Evolutionary conservation across 2,329 filamentous ascomycete species (phyloP), one percentile per base, ranked within the genome.

Genomic region (Fusarium sp.): DNA sequence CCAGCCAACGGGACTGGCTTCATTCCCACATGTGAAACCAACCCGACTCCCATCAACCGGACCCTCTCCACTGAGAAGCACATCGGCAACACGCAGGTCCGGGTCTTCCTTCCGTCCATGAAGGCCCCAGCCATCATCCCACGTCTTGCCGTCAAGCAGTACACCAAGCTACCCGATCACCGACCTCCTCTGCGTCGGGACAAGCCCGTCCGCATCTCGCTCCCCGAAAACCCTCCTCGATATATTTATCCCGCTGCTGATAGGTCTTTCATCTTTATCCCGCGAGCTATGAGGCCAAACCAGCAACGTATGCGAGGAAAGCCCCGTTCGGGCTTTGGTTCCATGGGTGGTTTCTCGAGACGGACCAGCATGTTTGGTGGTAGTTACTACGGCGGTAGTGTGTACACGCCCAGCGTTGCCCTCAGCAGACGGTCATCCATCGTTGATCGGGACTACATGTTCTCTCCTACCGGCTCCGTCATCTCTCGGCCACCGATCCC

Each of bases 231-330:
- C 72, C 87, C 91, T 14, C 93, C 94, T 38, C 91, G 93, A 72
- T 98, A 98, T 82, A 95, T 98, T 70, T 98, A 96, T 83, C 96
- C 96, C 7, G 93, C 95, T 3, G 88, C 90, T 56, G 95, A 98
- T 78, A 89, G 96, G 74, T 98, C 96, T 0, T 99, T 99, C 82
- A 97, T 98, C 78, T 99, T 99, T 84, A 99, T 99, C 70, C 96
- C 96, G 14, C 90, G 96, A 75, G 96, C 96, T 13, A 89, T 98
- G 85, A 91, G 96, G 76, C 96, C 96, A 16, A 98, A 98, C 81
- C 95, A 97, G 81, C 94, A 97, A 85, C 93, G 97, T 64, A 79
- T 80, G 67, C 80, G 82, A 57, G 93, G 93, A 69, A 93, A 94
- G 79, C 91, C 94, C 40, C 89, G 92, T 67, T 93, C 94, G 67